phyloP scores from a whole-genome alignment of 495 filamentous ascomycete species.

The Tuber umbilicatum region DNA sequence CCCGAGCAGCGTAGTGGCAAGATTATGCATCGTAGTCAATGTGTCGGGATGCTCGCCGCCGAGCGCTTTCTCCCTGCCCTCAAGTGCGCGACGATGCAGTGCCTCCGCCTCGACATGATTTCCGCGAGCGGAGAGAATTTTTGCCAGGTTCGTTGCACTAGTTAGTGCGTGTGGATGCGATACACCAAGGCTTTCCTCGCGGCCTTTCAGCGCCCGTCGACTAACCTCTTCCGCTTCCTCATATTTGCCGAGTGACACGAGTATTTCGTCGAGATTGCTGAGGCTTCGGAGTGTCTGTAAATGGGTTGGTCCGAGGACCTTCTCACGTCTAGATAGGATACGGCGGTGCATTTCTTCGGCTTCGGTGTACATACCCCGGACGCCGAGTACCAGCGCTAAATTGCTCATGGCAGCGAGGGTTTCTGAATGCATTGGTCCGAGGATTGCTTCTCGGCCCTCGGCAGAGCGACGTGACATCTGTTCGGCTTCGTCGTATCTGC shows the following conservation, averaged over 20 bases:
- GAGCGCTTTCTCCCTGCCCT: conserved; percentile 36
- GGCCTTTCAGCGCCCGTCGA: conserved; percentile 21
- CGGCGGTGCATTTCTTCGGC: conserved; percentile 11
- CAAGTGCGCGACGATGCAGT: conserved; percentile 35
- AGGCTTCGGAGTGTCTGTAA: conserved; percentile 15
- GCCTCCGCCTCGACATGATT: conserved; percentile 44
- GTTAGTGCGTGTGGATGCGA: conserved; percentile 42
- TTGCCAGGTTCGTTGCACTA: conserved; percentile 40
- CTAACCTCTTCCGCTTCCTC: conserved; percentile 43
- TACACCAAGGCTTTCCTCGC: conserved; percentile 37
- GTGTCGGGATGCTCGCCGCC: conserved; percentile 41
- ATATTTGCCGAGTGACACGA: conserved; percentile 41
- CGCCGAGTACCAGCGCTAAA: conserved; percentile 13
- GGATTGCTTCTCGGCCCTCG: conserved; percentile 8
- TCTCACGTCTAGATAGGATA: conserved; percentile 7
- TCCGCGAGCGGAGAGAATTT: conserved; percentile 37
- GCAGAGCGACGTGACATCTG: conserved; percentile 15
- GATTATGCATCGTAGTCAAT: conserved; percentile 38
- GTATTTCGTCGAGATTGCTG: conserved; percentile 36
- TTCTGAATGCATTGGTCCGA: conserved; percentile 14
- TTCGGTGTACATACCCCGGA: conserved; percentile 4
- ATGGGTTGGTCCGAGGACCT: conserved; percentile 14
- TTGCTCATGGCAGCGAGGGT: conserved; percentile 20
- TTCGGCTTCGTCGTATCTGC: conserved; percentile 3
- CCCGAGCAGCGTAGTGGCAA: conserved; percentile 35